Base-by-base conservation (phyloP, 208 protist species). In the Acanthamoeba royreba region DNA sequence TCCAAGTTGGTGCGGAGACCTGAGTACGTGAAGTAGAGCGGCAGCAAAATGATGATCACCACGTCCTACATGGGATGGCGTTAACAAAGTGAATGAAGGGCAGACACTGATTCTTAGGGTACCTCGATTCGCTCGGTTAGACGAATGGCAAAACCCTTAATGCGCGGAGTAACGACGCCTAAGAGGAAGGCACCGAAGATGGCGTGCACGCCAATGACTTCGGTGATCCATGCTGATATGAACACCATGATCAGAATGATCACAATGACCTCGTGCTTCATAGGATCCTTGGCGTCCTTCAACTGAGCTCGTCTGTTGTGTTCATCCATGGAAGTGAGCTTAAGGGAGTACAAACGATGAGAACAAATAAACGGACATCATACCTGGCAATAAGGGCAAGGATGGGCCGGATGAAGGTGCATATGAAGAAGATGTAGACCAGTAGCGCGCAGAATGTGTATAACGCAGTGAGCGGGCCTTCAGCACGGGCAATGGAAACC, bases 101-200 rank as follows among this genome's bases (percentile, higher is more conserved):
- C 7, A 28, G n/a, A 28, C 13, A 5, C 25, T 19, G 53, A 33
- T 28, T 17, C 13, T 17, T 3, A 3, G 5, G 7, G 72, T 83
- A 83, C 72, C 72, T 97, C 95, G 31, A 96, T 96, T 47, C 94
- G 33, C 52, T 97, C 96, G 22, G 89, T 93, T 0, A 96, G 66
- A 9, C 35, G 61, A 1, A 95, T 31, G 40, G 91, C 58, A 63
- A 96, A 79, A 52, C 87, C 93, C 40, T 91, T 58, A 2, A 52
- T 38, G 72, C 96, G 85, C 33, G 96, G 96, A 33, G 86, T 53
- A 17, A 72, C 25, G 17, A 97, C 61, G 83, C 96, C 96, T 1
- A 96, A 33, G 8, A 96, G 17, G 31, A 97, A 97, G n/a, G 92
- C 96, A 45, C 96, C 96, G 25, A 97, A 96, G 52, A 97, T 97